Conservation (phyloP, 2,329 filamentous ascomycete genomes). For the Cercospora beticola region DNA sequence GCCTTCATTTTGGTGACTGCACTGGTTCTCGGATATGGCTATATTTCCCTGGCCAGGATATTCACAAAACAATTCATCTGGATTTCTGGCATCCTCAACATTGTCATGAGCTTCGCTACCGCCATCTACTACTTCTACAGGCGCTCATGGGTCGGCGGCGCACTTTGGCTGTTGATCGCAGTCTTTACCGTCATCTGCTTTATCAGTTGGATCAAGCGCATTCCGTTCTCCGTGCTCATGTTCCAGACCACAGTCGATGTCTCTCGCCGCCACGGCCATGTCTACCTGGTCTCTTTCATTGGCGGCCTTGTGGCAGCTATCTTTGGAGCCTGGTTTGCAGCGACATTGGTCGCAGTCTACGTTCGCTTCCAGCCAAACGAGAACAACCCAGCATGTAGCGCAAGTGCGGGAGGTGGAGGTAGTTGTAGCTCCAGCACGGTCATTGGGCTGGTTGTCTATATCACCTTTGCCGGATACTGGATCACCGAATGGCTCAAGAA, state of each 20-base stretch:
- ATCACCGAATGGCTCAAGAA: slow-evolving; percentile 92
- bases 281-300: slow-evolving; percentile 80
- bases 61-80: slow-evolving; percentile 85
- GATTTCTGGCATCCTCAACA: slow-evolving; percentile 86
- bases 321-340: slow-evolving; percentile 80
- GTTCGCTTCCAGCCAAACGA: slow-evolving; percentile 70
- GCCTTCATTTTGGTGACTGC: slow-evolving; percentile 73
- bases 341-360: slow-evolving; percentile 84
- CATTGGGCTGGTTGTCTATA: slow-evolving; percentile 79
- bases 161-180: slow-evolving; percentile 82
- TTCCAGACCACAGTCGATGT: slow-evolving; percentile 82
- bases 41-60: slow-evolving; percentile 59
- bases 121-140: slow-evolving; percentile 80
- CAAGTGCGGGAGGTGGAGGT: slow-evolving; percentile 49
- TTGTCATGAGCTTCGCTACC: slow-evolving; percentile 78
- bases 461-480: slow-evolving; percentile 93
- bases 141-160: slow-evolving; percentile 77
- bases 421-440: slow-evolving; percentile 74
- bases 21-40: slow-evolving; percentile 71
- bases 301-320: slow-evolving; percentile 75
- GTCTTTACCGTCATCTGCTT: slow-evolving; percentile 80
- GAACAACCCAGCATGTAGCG: slow-evolving; percentile 56
- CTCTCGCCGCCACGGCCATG: slow-evolving; percentile 77
- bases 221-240: slow-evolving; percentile 90
- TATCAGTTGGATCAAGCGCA: slow-evolving; percentile 82